Evolutionary conservation across 371 early-diverging fungal species (phyloP).

Genomic region (Mortierella sp.): DNA sequence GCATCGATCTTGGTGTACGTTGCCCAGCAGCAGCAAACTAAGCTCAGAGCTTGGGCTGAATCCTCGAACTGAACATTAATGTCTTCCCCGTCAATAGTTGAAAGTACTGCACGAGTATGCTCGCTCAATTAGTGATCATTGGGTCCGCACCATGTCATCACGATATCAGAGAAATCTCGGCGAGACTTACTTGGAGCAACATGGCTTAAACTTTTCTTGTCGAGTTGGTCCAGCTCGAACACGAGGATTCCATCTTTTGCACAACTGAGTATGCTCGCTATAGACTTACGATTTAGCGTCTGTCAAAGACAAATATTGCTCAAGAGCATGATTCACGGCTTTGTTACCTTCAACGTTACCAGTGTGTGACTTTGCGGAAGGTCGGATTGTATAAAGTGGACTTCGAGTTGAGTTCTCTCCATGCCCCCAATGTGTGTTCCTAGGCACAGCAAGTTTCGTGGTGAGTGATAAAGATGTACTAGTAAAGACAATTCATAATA

Average conservation of each 20-base stretch:
- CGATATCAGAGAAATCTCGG: neutral
- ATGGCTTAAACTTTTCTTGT: slow-evolving; percentile 16
- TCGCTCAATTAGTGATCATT: neutral
- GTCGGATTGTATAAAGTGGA: slow-evolving; percentile 14
- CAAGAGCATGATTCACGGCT: neutral
- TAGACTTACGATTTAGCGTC: neutral
- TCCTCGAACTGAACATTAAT: slow-evolving; percentile 22
- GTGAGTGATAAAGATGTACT: neutral
- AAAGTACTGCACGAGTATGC: slow-evolving; percentile 9
- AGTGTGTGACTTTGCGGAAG: neutral
- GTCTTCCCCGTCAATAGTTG: slow-evolving; percentile 11
- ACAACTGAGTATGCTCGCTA: slow-evolving; percentile 11
- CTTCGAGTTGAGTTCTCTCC: slow-evolving; percentile 12
- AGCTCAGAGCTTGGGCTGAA: slow-evolving; percentile 3
- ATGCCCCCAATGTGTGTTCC: slow-evolving; percentile 29
- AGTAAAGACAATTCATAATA: too few species aligned
- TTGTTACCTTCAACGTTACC: slow-evolving; percentile 25
- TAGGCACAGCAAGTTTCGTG: neutral
- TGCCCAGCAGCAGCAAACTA: slow-evolving; percentile 46
- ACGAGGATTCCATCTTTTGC: slow-evolving; percentile 28
- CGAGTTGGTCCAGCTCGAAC: slow-evolving; percentile 28
- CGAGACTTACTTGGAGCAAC: slow-evolving; percentile 15
- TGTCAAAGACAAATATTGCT: neutral
- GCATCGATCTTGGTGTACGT: slow-evolving; percentile 11
- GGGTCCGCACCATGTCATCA: neutral